These are phyloP conservation scores for Fraxinus ornus DNA, from an alignment of 305 asterid species.

Conservation along the genomic window DNA sequence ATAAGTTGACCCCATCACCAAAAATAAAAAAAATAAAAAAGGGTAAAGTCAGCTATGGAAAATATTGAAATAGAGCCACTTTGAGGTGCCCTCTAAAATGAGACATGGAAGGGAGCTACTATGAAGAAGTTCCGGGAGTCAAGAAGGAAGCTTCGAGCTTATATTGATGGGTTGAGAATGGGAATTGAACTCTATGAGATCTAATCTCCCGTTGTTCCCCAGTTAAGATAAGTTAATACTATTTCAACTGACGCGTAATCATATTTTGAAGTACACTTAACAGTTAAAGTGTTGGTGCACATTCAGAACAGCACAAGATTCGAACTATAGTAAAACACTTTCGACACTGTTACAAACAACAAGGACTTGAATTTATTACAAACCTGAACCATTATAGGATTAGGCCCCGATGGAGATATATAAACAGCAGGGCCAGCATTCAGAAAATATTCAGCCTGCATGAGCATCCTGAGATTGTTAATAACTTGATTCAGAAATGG, in stretches of 20 bases:
- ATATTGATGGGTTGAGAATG: too few species aligned
- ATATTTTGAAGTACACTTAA: background rate
- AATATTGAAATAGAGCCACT: too few species aligned
- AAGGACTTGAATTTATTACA: constrained; percentile 16
- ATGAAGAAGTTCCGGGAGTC: too few species aligned
- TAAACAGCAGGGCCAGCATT: constrained; percentile 95
- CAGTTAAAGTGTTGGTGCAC: constrained; percentile 2
- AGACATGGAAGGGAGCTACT: too few species aligned
- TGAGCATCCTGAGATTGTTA: constrained; percentile 22
- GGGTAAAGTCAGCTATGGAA: background rate
- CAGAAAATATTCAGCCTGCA: constrained; percentile 81
- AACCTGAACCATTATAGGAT: constrained; percentile 98
- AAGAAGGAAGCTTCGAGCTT: too few species aligned
- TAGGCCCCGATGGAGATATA: constrained; percentile 82
- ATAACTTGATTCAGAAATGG: background rate
- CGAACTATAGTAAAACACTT: background rate
- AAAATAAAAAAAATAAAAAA: background rate
- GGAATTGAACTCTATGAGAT: too few species aligned
- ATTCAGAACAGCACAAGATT: background rate
- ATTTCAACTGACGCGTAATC: background rate
- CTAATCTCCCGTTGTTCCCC: too few species aligned
- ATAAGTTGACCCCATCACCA: background rate
- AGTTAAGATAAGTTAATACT: background rate
- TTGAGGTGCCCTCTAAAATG: too few species aligned
- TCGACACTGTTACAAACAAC: background rate